Conservation (phyloP, 148 eudicot genomes). For the Cornus florida region DNA sequence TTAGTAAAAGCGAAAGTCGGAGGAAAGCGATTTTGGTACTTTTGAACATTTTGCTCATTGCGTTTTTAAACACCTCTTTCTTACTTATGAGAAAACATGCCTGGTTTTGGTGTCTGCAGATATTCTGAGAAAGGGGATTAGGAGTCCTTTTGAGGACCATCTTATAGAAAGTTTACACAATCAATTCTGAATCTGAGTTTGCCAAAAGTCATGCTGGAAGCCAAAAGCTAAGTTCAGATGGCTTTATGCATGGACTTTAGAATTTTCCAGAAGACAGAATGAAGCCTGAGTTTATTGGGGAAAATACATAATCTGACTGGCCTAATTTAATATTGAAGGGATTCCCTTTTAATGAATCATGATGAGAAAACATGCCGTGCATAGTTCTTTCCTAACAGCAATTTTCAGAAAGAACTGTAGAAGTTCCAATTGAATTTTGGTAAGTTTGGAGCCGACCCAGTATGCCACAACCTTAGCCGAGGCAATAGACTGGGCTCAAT, state of each 20-base stretch:
- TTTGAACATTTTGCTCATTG: not conserved
- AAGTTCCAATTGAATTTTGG: not conserved
- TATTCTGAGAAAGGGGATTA: not conserved
- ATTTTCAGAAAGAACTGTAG: conserved; percentile 1
- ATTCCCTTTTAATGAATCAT: not conserved
- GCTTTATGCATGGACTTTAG: not conserved
- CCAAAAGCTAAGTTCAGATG: not conserved
- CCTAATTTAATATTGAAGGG: conserved; percentile 1
- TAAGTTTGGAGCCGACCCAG: not conserved
- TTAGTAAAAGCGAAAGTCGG: not conserved
- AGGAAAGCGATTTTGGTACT: not conserved
- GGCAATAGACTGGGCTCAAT: conserved; percentile 32
- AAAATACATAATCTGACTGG: conserved; percentile 2
- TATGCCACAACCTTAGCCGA: conserved; percentile 34
- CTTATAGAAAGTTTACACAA: not conserved
- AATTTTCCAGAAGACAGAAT: not conserved
- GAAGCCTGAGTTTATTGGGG: not conserved
- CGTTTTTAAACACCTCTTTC: conserved; percentile 1
- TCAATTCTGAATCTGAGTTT: not conserved
- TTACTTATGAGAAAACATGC: not conserved
- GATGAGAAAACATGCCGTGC: not conserved
- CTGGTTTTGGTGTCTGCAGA: conserved; percentile 1
- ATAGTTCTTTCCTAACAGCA: not conserved
- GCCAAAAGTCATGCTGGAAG: not conserved
- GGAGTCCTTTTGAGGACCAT: not conserved